Base-by-base conservation (phyloP, 306 rosid species). In the Styphnolobium japonicum region DNA sequence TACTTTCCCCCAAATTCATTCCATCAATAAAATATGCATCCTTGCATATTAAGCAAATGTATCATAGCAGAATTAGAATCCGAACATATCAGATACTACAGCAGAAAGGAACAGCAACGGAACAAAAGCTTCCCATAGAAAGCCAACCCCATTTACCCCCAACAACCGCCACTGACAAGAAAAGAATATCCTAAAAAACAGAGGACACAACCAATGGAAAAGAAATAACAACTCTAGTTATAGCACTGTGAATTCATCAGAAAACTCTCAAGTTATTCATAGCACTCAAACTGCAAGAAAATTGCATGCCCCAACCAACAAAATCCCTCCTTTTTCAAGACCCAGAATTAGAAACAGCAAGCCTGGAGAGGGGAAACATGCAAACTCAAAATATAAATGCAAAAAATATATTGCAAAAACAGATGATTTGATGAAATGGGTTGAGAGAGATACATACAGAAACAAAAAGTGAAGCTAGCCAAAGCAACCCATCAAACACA, bases 301-400 rank as follows among this genome's bases (percentile, higher is more conserved):
- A 14, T 37, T 21, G 10, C 19, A 70, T 0, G 12, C 25, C 51
- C 33, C 10, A 81, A n/a, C 29, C 70, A 36, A 34, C 16, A 22
- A 75, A 37, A 48, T 25, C 62, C 15, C 49, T 45, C 51, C 80
- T 51, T 86, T 71, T 27, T 9, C 22, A 79, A 42, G 0, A 73
- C 62, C 68, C 45, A 58, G 68, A 79, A 58, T 29, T 46, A 67
- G 19, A 68, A 81, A 33, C 43, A 75, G 15, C 63, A 31, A 71
- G 37, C 3, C 34, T 6, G 4, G 15, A 10, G 23, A 10, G 3
- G 3, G 48, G 36, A 23, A 23, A 34, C 63, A 66, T 14, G 6
- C 25, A 64, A 18, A 82, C 22, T 48, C 51, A 73, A 53, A 19
- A 55, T 64, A 72, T 21, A 71, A 55, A 76, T 3, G 7, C 23